phyloP scores from a whole-genome alignment of 371 early-diverging fungal species.

The Mortierella sp. region DNA sequence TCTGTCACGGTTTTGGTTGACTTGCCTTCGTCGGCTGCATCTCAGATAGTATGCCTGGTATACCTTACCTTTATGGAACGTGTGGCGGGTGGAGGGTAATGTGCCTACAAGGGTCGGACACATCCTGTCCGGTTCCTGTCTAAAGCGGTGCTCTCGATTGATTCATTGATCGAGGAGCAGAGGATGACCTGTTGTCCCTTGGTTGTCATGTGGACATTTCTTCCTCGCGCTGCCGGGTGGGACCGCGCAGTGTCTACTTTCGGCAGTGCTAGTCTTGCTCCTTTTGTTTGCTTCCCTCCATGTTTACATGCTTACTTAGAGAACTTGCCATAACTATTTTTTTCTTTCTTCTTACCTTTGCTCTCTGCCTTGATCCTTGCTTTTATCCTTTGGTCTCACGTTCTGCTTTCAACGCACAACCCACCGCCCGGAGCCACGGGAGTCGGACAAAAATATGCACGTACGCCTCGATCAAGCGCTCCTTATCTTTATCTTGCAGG shows the following conservation, averaged over 20 bases:
- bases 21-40: constrained; percentile 9
- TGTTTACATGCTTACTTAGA: not conserved
- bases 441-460: too few relatives aligned
- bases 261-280: constrained; percentile 20
- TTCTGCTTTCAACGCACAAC: not conserved
- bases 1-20: not conserved
- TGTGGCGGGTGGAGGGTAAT: constrained; percentile 25
- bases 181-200: constrained; percentile 2
- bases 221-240: constrained; percentile 22
- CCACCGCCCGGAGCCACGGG: not conserved
- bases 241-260: constrained; percentile 19
- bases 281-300: not conserved
- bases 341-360: not conserved
- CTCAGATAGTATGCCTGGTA: constrained; percentile 26
- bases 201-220: not conserved
- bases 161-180: constrained; percentile 9
- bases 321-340: not conserved
- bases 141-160: constrained; percentile 7
- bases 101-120: constrained; percentile 24
- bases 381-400: not conserved
- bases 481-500: too few relatives aligned
- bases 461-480: too few relatives aligned
- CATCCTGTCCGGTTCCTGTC: constrained; percentile 20
- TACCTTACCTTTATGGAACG: constrained; percentile 15
- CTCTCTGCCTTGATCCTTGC: not conserved